Evolutionary conservation across 306 rosid species (phyloP), one percentile per base, ranked within the genome.

Genomic region (Abrus pulchellus): DNA sequence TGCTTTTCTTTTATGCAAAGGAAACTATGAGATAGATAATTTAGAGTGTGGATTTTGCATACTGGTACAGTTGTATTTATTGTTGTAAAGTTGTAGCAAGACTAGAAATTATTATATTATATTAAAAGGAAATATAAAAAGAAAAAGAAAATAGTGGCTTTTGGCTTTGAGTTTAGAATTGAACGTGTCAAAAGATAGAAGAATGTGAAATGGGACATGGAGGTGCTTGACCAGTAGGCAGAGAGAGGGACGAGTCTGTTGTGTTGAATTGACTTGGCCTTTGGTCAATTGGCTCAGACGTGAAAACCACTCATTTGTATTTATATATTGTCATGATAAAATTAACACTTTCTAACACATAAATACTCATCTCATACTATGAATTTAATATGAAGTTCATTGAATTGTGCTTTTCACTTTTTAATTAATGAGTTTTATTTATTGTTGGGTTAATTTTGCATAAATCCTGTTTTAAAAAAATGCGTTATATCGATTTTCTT

Each of bases 151-250:
- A 12, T 47, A 20, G 43, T 69, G 79, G 47, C 10, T 50, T 70
- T 69, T 71, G 60, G 78, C 5, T 61, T 36, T 30, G 43, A 52
- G 68, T 71, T 6, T 13, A 47, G 84, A 79, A 67, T 79, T 74
- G 84, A 84, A 67, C 4, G 38, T 75, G 82, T 84, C 79, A 75
- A 83, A 67, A 67, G 80, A 73, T 73, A 11, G 71, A 45, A 66
- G 14, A 67, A 40, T 1, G 33, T 30, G 59, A 34, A 47, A 72
- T 77, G 79, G 74, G 74, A 72, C 38, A 2, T 40, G 28, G 72
- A 66, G 33, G 43, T 73, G 68, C 66, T 83, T 78, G 86, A 83
- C 76, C 36, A 62, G 62, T 70, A 32, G 1, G 52, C 3, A 71
- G 2, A 29, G 20, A 44, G 49, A 13, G 33, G 48, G 32, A 60